phyloP scores from a whole-genome alignment of 257 asterid genomes.

The Eustoma russellianum region DNA sequence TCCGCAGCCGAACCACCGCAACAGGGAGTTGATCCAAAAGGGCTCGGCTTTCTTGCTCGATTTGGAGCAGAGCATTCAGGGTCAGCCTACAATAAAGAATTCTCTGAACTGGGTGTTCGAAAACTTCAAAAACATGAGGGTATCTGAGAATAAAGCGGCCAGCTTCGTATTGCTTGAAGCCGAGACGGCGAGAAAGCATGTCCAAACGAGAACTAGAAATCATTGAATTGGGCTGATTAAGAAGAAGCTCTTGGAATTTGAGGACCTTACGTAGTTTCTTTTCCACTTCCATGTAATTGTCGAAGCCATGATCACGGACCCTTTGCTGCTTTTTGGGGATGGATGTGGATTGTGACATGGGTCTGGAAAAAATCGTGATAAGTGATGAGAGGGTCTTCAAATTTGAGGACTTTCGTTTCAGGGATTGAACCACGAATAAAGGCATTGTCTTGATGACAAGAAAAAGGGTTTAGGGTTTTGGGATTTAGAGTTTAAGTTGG shows the following conservation, averaged over 20 bases:
- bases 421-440: constrained; percentile 1
- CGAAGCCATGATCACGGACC: constrained; percentile 75
- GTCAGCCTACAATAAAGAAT: constrained; percentile 62
- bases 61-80: constrained; percentile 52
- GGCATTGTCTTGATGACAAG: constrained; percentile 10
- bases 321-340: constrained; percentile 69
- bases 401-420: constrained; percentile 5
- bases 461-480: background rate
- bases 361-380: constrained; percentile 11
- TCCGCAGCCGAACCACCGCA: constrained; percentile 53
- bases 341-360: constrained; percentile 72
- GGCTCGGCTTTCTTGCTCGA: constrained; percentile 56
- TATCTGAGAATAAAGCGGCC: constrained; percentile 68
- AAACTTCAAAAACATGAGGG: constrained; percentile 78
- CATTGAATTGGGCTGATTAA: constrained; percentile 51
- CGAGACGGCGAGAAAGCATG: constrained; percentile 52
- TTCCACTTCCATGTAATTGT: constrained; percentile 76
- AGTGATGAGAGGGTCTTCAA: constrained; percentile 1
- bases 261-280: constrained; percentile 66
- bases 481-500: constrained; percentile 3
- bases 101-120: constrained; percentile 89
- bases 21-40: constrained; percentile 53
- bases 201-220: constrained; percentile 58
- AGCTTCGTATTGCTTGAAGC: constrained; percentile 62
- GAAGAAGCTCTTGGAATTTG: constrained; percentile 63